Percentiles rank a stretch among this genome's conserved stretches.
These are phyloP conservation scores for Xylariaceae sp. DNA, from an alignment of 2,329 filamentous ascomycete genomes.

Conservation along the genomic window DNA sequence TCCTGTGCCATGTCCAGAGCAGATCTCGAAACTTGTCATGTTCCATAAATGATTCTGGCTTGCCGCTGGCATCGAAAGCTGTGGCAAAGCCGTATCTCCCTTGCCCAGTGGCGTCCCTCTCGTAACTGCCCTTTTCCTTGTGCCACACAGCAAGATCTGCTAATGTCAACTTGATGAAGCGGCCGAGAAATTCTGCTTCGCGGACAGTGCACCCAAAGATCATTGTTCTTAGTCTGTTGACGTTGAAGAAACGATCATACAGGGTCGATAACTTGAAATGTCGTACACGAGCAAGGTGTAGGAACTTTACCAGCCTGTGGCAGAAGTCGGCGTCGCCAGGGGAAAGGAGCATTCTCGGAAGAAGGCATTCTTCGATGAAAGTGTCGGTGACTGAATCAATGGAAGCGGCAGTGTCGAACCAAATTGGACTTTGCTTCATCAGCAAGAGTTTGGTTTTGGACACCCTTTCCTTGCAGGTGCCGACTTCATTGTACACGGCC, in stretches of 20 bases:
- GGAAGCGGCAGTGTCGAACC: slow-evolving; percentile 64
- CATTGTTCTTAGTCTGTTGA: slow-evolving; percentile 70
- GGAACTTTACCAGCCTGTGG: slow-evolving; percentile 76
- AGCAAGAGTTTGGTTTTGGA: slow-evolving; percentile 62
- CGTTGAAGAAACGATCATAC: slow-evolving; percentile 75
- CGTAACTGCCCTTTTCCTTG: slow-evolving; percentile 64
- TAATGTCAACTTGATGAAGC: slow-evolving; percentile 77
- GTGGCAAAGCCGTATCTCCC: slow-evolving; percentile 68
- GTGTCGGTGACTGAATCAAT: slow-evolving; percentile 62
- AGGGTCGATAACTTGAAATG: slow-evolving; percentile 82
- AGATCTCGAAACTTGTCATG: slow-evolving; percentile 82
- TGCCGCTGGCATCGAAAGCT: slow-evolving; percentile 61
- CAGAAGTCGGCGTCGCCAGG: slow-evolving; percentile 83
- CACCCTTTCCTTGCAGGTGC: slow-evolving; percentile 59
- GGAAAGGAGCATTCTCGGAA: slow-evolving; percentile 81
- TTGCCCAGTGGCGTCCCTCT: slow-evolving; percentile 67
- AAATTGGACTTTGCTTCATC: slow-evolving; percentile 58
- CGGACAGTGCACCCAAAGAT: slow-evolving; percentile 86
- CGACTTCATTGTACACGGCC: slow-evolving; percentile 65
- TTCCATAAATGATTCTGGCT: slow-evolving; percentile 64
- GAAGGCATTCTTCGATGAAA: slow-evolving; percentile 81
- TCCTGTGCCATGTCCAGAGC: slow-evolving; percentile 84
- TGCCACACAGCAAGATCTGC: slow-evolving; percentile 82
- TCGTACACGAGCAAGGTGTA: slow-evolving; percentile 76
- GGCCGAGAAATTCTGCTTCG: slow-evolving; percentile 88